phyloP scores from a whole-genome alignment of 108 stramenopile genomes.

The Fragilariopsis cylindrus region DNA sequence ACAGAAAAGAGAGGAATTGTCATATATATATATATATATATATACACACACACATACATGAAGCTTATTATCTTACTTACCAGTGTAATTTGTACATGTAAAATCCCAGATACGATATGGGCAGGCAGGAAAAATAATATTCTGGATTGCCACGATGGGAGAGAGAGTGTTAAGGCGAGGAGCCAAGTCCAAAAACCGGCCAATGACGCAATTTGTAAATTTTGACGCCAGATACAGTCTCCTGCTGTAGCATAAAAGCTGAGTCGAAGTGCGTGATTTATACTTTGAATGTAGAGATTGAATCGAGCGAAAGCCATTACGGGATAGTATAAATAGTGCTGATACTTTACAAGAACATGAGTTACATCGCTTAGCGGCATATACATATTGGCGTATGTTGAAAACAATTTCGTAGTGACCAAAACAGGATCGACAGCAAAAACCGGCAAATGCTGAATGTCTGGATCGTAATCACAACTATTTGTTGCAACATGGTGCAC shows the following conservation, averaged over 20 bases:
- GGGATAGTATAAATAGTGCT: slow-evolving; percentile 89
- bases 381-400: slow-evolving; percentile 71
- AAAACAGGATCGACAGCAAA: slow-evolving; percentile 58
- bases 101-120: slow-evolving; percentile 78
- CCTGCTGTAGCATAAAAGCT: slow-evolving; percentile 28
- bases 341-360: slow-evolving; percentile 72
- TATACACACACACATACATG: slow-evolving; percentile 12
- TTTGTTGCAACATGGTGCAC: slow-evolving; percentile 91
- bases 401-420: slow-evolving; percentile 60
- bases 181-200: slow-evolving; percentile 67
- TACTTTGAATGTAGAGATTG: slow-evolving; percentile 81
- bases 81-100: slow-evolving; percentile 79
- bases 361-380: slow-evolving; percentile 68
- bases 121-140: slow-evolving; percentile 66
- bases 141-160: slow-evolving; percentile 51
- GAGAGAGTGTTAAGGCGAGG: slow-evolving; percentile 33
- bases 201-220: slow-evolving; percentile 56
- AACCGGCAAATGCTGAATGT: slow-evolving; percentile 93
- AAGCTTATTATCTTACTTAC: too few relatives aligned
- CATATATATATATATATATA: background rate
- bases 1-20: slow-evolving; percentile 25
- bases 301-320: slow-evolving; percentile 86
- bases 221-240: slow-evolving; percentile 33
- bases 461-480: slow-evolving; percentile 87
- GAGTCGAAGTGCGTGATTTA: slow-evolving; percentile 43